Conservation (phyloP, 2,329 filamentous ascomycete genomes). For the Botrytis aclada region DNA sequence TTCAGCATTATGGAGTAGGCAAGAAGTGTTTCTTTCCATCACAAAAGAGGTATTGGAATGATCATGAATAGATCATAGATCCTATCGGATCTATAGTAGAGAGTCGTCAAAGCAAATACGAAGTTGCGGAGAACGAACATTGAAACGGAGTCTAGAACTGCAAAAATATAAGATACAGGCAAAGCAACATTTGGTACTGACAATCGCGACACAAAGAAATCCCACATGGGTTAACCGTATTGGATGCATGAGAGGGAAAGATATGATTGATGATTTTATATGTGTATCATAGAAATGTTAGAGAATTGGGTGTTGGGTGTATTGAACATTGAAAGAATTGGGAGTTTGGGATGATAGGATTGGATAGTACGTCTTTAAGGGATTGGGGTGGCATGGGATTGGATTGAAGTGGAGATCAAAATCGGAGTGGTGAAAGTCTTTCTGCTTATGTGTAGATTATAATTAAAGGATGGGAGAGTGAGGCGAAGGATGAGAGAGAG, state of each 20-base stretch:
- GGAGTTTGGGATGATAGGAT: not conserved
- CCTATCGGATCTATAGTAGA: not conserved
- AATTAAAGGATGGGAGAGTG: not conserved
- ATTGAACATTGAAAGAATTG: not conserved
- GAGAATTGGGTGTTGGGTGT: not conserved
- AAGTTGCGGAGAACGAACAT: not conserved
- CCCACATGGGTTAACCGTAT: not conserved
- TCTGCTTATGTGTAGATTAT: not conserved
- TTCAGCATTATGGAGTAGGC: not conserved
- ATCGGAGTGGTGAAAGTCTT: not conserved
- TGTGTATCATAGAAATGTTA: constrained; percentile 8
- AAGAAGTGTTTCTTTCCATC: not conserved
- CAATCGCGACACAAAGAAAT: not conserved
- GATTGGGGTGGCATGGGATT: not conserved
- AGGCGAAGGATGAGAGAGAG: not conserved
- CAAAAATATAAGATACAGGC: not conserved
- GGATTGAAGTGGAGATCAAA: not conserved
- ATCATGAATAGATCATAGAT: not conserved
- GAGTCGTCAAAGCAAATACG: not conserved
- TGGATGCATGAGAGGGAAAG: not conserved
- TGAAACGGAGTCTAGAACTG: not conserved
- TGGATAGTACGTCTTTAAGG: not conserved
- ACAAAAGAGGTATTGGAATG: not conserved
- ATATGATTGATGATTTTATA: constrained; percentile 11
- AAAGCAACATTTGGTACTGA: not conserved